Conservation (phyloP, 495 filamentous ascomycete genomes). For the Aspergillus campestris region DNA sequence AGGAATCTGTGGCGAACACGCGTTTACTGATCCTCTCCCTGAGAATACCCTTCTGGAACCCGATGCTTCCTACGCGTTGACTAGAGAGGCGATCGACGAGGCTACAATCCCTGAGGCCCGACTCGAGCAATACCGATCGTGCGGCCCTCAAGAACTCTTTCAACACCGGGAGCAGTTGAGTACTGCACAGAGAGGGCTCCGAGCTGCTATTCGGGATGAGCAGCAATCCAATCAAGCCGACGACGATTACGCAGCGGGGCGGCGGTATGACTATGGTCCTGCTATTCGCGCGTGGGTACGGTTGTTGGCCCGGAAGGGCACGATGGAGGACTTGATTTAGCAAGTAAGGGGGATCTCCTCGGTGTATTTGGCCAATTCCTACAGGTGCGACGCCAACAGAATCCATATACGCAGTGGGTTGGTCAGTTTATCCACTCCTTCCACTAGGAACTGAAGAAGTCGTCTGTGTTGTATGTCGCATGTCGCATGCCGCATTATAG, state of each 20-base stretch:
- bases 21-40: background rate
- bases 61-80: constrained; percentile 26
- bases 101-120: constrained; percentile 12
- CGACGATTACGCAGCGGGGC: constrained; percentile 36
- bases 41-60: constrained; percentile 24
- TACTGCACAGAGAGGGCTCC: constrained; percentile 25
- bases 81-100: constrained; percentile 23
- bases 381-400: too few species aligned
- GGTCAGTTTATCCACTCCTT: too few species aligned
- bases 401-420: too few species aligned
- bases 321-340: constrained; percentile 17
- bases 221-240: constrained; percentile 32
- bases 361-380: too few species aligned
- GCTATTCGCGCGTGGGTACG: constrained; percentile 38
- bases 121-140: constrained; percentile 11
- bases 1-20: background rate
- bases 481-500: too few species aligned
- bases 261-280: constrained; percentile 41
- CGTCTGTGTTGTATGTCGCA: too few species aligned
- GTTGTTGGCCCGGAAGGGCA: constrained; percentile 33
- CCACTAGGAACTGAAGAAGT: too few species aligned
- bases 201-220: constrained; percentile 35
- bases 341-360: too few species aligned
- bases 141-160: constrained; percentile 18
- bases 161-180: constrained; percentile 22